These are phyloP conservation scores for Dryadomyces quercivorus DNA, from an alignment of 2,329 filamentous ascomycete species.

Conservation along the genomic window DNA sequence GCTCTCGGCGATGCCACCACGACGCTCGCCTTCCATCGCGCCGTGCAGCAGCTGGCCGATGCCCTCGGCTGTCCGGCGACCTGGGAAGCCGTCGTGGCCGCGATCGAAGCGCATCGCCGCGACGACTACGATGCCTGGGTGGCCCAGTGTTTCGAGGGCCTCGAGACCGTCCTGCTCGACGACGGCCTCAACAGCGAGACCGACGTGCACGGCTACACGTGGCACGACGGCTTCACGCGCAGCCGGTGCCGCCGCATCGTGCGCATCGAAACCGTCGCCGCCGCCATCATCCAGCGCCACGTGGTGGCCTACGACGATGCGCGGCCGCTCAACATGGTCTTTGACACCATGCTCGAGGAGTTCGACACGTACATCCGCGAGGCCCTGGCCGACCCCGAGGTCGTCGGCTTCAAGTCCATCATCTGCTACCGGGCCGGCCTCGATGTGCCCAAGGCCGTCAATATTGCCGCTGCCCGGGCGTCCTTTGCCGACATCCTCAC, in stretches of 20 bases:
- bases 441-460: constrained; percentile 36
- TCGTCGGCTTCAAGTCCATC: constrained; percentile 73
- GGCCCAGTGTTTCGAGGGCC: constrained; percentile 54
- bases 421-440: constrained; percentile 73
- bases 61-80: constrained; percentile 52
- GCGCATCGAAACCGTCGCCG: constrained; percentile 62
- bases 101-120: constrained; percentile 26
- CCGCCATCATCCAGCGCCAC: constrained; percentile 41
- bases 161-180: constrained; percentile 66
- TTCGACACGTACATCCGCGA: constrained; percentile 41
- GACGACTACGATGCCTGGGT: constrained; percentile 44
- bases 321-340: constrained; percentile 24
- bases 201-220: constrained; percentile 45
- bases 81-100: constrained; percentile 42
- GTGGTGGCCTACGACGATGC: constrained; percentile 19
- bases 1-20: constrained; percentile 50
- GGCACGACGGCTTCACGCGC: constrained; percentile 54
- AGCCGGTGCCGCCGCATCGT: constrained; percentile 61
- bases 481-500: constrained; percentile 25
- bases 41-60: constrained; percentile 52
- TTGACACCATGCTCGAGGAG: constrained; percentile 31
- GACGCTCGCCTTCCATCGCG: constrained; percentile 58
- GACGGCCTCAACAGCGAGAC: constrained; percentile 52
- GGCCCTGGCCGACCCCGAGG: constrained; percentile 50
- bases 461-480: constrained; percentile 27